Conservation (phyloP, 768 basidiomycete genomes). For the Leccinum subtestaceum region DNA sequence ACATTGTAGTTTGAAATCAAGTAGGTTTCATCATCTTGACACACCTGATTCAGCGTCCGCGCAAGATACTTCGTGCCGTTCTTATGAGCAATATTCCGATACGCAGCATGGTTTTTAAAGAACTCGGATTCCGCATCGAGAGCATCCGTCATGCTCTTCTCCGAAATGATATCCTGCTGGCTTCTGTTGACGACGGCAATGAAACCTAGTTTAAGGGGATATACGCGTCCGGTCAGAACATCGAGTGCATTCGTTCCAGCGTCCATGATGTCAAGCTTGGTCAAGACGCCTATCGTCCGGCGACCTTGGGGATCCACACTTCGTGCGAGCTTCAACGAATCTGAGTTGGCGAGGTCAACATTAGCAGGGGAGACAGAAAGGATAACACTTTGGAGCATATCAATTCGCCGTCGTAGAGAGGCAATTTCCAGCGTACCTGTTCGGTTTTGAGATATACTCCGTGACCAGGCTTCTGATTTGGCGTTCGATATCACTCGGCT, state of each 20-base stretch:
- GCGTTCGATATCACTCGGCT: conserved; percentile 95
- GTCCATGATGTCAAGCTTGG: conserved; percentile 98
- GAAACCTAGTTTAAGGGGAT: conserved; percentile 97
- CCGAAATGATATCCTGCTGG: conserved; percentile 93
- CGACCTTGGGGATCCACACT: conserved; percentile 95
- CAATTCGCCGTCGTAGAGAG: background rate
- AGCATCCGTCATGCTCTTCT: conserved; percentile 84
- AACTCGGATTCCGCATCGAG: conserved; percentile 85
- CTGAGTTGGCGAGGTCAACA: conserved; percentile 98
- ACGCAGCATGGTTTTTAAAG: conserved; percentile 85
- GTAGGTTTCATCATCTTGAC: conserved; percentile 16
- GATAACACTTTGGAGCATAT: conserved; percentile 65
- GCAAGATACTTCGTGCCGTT: conserved; percentile 97
- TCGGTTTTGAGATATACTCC: conserved; percentile 96
- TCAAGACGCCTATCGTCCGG: conserved; percentile 93
- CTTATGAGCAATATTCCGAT: conserved; percentile 93
- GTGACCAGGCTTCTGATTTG: conserved; percentile 94
- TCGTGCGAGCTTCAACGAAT: conserved; percentile 94
- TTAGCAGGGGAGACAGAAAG: conserved; percentile 97
- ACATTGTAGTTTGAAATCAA: background rate
- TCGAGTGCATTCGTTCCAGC: conserved; percentile 98
- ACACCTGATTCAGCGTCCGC: conserved; percentile 88
- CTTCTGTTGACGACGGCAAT: conserved; percentile 97
- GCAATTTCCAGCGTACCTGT: conserved; percentile 57
- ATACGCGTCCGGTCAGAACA: conserved; percentile 93